Base-by-base conservation (phyloP, 169 alveolate genomes). In the Plasmodium vivax region DNA sequence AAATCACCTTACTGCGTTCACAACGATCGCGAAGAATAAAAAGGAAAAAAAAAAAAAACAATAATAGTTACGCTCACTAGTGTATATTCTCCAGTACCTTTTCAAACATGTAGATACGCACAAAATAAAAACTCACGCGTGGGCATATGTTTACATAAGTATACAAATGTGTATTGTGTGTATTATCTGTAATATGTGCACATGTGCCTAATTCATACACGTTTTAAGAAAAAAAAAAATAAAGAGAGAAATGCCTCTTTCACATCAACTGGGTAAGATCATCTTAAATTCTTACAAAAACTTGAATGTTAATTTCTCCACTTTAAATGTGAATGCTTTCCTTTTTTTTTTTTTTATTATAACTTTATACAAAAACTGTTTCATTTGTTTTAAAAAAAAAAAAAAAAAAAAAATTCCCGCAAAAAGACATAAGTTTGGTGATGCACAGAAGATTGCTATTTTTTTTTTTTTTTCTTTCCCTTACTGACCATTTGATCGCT, bases 401-500 rank as follows among this genome's bases (percentile, higher is more conserved):
- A 23, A 23, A 10, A 58, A 58, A 58, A 58, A 58, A 58, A 58
- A 58, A 58, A 58, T 58, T 5, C 36, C 75, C 75, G 75, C 75
- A 62, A 62, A 56, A 62, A 62, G 75, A 62, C 75, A 47, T 47
- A 12, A 62, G 1, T n/a, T 23, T 62, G 8, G 12, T 62, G 75
- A 62, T 62, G 75, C 75, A 62, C 75, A 62, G 12, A 62, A 62
- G 75, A 23, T 62, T 62, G 3, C 14, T 62, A n/a, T 82, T 10
- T 16, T 5, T 32, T 27, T 54, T 41, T 83, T 41, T 38, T 41
- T 83, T 83, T 54, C 8, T 83, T 83, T 83, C 51, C 36, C 56
- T 58, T 83, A 54, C 38, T 56, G 14, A 83, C 58, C n/a, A 83
- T 83, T 30, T 83, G 68, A 54, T 62, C 72, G 45, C 77, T 27